Base-by-base conservation (phyloP, 1,284 basidiomycete species). In the Trichosporon ovoides region DNA sequence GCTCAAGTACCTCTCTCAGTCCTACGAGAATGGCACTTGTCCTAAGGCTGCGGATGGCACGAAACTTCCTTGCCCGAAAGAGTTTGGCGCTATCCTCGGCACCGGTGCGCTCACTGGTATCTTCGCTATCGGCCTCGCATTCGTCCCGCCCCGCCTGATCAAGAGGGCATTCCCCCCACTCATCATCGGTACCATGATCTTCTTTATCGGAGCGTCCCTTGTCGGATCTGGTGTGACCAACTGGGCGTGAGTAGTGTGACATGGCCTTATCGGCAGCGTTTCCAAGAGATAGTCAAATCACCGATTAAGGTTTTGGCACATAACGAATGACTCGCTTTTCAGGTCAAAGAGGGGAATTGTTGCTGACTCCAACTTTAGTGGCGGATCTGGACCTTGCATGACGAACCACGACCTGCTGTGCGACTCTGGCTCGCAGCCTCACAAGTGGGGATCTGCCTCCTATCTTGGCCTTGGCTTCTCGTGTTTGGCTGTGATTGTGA, bases 91-190 rank as follows among this genome's bases (percentile, higher is more conserved):
- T 13, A 65, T 71, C 34, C 62, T 71, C 49, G 68, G 68, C 34
- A 69, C 69, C 1, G 58, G 63, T 12, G 61, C 61, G 7, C 13
- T 62, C n/a, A 71, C 69, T 36, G 68, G 68, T 38, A 24, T 67
- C 48, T 66, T 65, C 53, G 67, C 68, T 24, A 68, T 71, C 53
- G 60, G 48, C n/a, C 55, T 71, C 19, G 56, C 68, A 3, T 71
- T 71, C 34, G 59, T 68, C n/a, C 69, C 69, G 13, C 69, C 69
- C 22, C 56, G 59, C 34, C 43, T 57, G 13, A 68, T 71, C 56
- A 56, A 64, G 31, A 69, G 68, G 59, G 54, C 64, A 40, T 71
- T 71, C 64, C 68, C 69, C 12, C 69, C 68, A 4, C 58, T 71
- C 18, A 59, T 71, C 50, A 68, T 64, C 20, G 69, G 69, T 31